Conservation (phyloP, 805 yeast species). For the Candida oleophila region DNA sequence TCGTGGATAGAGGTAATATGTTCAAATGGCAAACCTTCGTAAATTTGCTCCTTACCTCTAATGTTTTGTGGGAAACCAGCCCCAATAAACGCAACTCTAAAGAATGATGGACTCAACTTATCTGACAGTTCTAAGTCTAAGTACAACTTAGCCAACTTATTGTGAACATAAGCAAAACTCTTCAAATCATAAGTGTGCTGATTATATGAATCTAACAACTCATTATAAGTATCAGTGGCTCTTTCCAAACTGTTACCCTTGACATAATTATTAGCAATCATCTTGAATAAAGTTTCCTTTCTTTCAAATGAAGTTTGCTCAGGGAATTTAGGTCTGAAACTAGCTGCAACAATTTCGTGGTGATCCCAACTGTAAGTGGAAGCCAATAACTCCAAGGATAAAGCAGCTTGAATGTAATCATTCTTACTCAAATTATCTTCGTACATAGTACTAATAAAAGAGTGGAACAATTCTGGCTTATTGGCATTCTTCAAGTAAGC, state of each 20-base stretch:
- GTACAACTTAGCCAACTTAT: constrained; percentile 67
- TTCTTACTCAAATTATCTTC: constrained; percentile 57
- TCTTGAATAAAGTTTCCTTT: constrained; percentile 67
- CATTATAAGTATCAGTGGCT: constrained; percentile 77
- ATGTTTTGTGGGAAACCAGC: constrained; percentile 78
- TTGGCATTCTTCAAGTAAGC: constrained; percentile 75
- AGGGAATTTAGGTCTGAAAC: constrained; percentile 71
- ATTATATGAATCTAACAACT: constrained; percentile 72
- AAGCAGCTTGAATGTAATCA: constrained; percentile 79
- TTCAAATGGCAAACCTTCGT: constrained; percentile 85
- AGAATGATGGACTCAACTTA: constrained; percentile 72
- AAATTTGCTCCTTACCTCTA: constrained; percentile 74
- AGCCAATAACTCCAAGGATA: constrained; percentile 75
- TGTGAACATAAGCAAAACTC: constrained; percentile 71
- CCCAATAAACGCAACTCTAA: constrained; percentile 78
- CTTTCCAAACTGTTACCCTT: constrained; percentile 75
- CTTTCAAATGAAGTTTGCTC: constrained; percentile 78
- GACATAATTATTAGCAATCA: constrained; percentile 67
- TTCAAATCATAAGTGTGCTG: constrained; percentile 70
- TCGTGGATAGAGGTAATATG: constrained; percentile 82
- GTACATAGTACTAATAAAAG: constrained; percentile 74
- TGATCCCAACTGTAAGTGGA: constrained; percentile 75
- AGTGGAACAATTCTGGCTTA: constrained; percentile 75
- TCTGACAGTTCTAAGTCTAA: constrained; percentile 65
- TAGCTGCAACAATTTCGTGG: constrained; percentile 52